A percentile compares a stretch with the other conserved stretches of the same genome.
These are phyloP conservation scores for Coniella lustricola DNA, from an alignment of 2,329 filamentous ascomycete genomes.

Conservation along the genomic window DNA sequence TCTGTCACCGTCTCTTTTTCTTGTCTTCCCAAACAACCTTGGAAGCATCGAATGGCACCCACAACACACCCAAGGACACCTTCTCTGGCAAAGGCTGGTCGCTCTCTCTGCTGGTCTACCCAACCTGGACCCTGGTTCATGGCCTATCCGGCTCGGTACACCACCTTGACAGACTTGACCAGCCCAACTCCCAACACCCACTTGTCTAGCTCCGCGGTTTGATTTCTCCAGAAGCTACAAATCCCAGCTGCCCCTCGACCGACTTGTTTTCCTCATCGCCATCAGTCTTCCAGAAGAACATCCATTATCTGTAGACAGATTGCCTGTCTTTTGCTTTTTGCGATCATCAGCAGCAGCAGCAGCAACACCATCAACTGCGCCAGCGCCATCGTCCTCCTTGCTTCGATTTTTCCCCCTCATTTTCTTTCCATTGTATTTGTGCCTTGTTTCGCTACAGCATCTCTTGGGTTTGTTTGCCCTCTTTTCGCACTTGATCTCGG, in stretches of 20 bases:
- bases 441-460: no score
- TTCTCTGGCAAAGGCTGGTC: slow-evolving; percentile 4
- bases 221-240: slow-evolving; percentile 14
- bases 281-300: slow-evolving; percentile 8
- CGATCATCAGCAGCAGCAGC: no score
- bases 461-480: no score
- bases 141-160: background rate
- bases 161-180: no score
- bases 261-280: slow-evolving; percentile 8
- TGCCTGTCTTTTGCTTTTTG: background rate
- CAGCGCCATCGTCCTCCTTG: background rate
- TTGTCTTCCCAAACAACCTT: no score
- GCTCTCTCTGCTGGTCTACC: slow-evolving; percentile 1
- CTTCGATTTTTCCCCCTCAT: no score
- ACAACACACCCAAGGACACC: no score
- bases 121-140: slow-evolving; percentile 14
- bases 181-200: slow-evolving; percentile 12
- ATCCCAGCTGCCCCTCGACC: slow-evolving; percentile 17
- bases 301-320: slow-evolving; percentile 3
- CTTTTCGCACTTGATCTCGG: no score
- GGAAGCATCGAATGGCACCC: background rate
- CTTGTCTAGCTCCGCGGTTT: slow-evolving; percentile 5
- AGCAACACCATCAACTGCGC: no score
- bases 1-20: no score
- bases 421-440: no score